These are phyloP conservation scores for Colletotrichum sp. DNA, from an alignment of 2,329 filamentous ascomycete genomes.

Conservation along the genomic window DNA sequence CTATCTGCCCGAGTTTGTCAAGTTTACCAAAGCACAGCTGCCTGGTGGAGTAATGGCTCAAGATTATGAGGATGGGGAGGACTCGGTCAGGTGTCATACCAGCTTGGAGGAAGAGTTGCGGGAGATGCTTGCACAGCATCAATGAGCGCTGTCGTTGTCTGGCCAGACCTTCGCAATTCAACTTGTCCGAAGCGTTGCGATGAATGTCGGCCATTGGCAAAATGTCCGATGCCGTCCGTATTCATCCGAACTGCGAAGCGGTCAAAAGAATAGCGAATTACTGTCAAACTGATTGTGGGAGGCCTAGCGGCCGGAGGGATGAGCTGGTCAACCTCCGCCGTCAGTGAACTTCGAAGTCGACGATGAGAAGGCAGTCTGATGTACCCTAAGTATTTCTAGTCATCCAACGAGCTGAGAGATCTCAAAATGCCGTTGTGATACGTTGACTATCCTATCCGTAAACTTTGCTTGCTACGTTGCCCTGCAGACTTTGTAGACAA, in stretches of 20 bases:
- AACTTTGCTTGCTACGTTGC: neutral
- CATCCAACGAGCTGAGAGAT: neutral
- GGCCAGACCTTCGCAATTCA: fast-evolving
- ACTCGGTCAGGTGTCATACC: slow-evolving; percentile 24
- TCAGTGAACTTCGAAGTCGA: neutral
- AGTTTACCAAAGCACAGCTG: slow-evolving; percentile 16
- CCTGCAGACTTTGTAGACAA: neutral
- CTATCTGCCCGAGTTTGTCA: slow-evolving; percentile 7
- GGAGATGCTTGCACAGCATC: neutral
- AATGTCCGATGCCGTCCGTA: neutral
- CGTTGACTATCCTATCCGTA: neutral
- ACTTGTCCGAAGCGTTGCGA: fast-evolving
- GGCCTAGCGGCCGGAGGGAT: neutral
- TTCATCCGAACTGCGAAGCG: neutral
- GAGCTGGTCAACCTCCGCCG: neutral
- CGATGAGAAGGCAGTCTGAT: neutral
- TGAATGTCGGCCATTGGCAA: neutral
- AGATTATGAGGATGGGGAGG: slow-evolving; percentile 27
- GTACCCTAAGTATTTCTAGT: neutral
- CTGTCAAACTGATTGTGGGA: neutral
- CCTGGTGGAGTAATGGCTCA: slow-evolving; percentile 28
- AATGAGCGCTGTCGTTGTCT: neutral
- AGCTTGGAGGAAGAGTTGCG: slow-evolving; percentile 29
- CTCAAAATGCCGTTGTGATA: neutral
- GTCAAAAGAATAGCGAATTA: neutral